These are phyloP conservation scores for Candida broadrunensis DNA, from an alignment of 805 yeast species.

Conservation along the genomic window DNA sequence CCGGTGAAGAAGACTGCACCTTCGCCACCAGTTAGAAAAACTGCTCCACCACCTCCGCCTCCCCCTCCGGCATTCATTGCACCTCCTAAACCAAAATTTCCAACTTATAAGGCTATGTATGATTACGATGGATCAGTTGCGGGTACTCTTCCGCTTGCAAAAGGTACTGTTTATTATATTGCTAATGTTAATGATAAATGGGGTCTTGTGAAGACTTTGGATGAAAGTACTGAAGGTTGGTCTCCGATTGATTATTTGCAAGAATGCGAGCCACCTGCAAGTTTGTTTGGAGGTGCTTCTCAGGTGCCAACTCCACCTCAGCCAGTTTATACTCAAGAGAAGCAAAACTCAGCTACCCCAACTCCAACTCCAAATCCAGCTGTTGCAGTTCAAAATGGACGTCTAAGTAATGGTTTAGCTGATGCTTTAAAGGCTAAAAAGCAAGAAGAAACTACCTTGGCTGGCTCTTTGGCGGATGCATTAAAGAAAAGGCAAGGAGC, in stretches of 20 bases:
- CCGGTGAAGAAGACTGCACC: slow-evolving; percentile 45
- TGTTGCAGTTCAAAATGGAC: slow-evolving; percentile 14
- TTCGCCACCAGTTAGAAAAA: slow-evolving; percentile 56
- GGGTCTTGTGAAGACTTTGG: slow-evolving; percentile 83
- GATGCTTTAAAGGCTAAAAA: slow-evolving; percentile 65
- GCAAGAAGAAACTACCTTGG: slow-evolving; percentile 58
- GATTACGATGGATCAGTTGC: slow-evolving; percentile 87
- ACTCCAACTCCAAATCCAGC: slow-evolving; percentile 17
- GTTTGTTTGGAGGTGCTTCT: slow-evolving; percentile 17
- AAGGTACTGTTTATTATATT: slow-evolving; percentile 74
- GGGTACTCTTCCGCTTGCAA: slow-evolving; percentile 72
- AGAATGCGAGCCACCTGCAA: slow-evolving; percentile 50
- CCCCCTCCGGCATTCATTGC: slow-evolving; percentile 67
- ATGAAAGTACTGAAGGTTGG: slow-evolving; percentile 89
- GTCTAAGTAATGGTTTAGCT: slow-evolving; percentile 57
- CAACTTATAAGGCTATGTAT: slow-evolving; percentile 80
- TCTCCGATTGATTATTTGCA: slow-evolving; percentile 91
- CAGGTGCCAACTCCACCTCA: slow-evolving; percentile 39
- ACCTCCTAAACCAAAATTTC: slow-evolving; percentile 58
- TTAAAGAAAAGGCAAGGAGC: slow-evolving; percentile 69
- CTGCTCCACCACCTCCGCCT: slow-evolving; percentile 39
- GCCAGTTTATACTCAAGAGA: slow-evolving; percentile 16
- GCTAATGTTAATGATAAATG: slow-evolving; percentile 84
- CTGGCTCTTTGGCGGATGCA: slow-evolving; percentile 89
- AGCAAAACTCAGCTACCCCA: slow-evolving; percentile 9